These are phyloP conservation scores for Penicillium angulare DNA, from an alignment of 495 filamentous ascomycete genomes.

Conservation along the genomic window DNA sequence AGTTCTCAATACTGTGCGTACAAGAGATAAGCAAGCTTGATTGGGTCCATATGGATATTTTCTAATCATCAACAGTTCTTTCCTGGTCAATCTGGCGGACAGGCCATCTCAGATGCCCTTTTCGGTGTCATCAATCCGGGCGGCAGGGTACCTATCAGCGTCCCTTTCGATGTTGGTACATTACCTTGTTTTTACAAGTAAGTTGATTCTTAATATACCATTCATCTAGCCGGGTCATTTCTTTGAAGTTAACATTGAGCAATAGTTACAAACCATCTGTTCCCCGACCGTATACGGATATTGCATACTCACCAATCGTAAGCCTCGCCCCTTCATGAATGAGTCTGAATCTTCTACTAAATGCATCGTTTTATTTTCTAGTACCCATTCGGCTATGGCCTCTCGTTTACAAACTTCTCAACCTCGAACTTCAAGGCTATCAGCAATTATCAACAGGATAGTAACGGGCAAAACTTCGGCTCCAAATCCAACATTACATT, in stretches of 20 bases:
- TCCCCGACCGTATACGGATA: slow-evolving; percentile 6
- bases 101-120: slow-evolving; percentile 5
- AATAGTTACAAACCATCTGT: slow-evolving; percentile 7
- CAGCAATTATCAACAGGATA: background rate
- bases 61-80: slow-evolving; percentile 5
- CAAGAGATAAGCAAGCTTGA: background rate
- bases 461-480: no score
- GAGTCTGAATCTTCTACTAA: background rate
- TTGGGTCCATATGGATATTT: background rate
- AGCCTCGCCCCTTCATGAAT: background rate
- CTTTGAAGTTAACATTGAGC: background rate
- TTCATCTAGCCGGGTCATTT: no score
- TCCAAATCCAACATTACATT: slow-evolving; percentile 30
- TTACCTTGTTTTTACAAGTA: slow-evolving; percentile 13
- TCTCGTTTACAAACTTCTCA: slow-evolving; percentile 7
- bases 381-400: slow-evolving; percentile 18
- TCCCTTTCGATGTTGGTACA: slow-evolving; percentile 6
- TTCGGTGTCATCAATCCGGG: slow-evolving; percentile 6
- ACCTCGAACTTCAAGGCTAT: background rate
- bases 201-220: background rate
- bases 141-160: slow-evolving; percentile 11
- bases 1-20: slow-evolving; percentile 6
- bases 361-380: background rate
- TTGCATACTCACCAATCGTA: background rate
- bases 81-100: slow-evolving; percentile 9